Evolutionary conservation across 2,329 filamentous ascomycete genomes (phyloP).

Genomic region (Colletotrichum zoysiae): DNA sequence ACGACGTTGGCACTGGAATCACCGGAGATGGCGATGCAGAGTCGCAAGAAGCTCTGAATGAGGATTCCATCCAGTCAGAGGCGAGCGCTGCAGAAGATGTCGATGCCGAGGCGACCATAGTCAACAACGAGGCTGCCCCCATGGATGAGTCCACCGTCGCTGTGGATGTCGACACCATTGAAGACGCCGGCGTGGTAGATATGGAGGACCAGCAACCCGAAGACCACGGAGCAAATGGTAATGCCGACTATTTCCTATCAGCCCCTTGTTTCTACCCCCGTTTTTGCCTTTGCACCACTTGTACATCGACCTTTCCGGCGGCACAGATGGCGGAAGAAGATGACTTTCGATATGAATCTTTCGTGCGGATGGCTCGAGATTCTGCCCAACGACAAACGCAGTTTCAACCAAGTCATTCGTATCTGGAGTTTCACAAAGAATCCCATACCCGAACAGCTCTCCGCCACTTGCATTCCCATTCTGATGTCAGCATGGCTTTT

Average conservation of each 20-base stretch:
- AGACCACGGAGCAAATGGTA: conserved; percentile 35
- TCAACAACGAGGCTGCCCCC: conserved; percentile 21
- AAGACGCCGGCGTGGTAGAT: conserved; percentile 16
- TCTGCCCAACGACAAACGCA: conserved; percentile 4
- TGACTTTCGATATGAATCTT: conserved; percentile 18
- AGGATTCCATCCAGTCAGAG: conserved; percentile 22
- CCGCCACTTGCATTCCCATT: conserved; percentile 40
- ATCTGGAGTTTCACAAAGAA: neutral
- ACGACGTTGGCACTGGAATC: conserved; percentile 12
- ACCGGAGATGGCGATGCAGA: conserved; percentile 8
- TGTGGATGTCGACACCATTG: conserved; percentile 10
- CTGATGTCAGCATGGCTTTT: conserved; percentile 41
- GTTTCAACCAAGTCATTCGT: neutral
- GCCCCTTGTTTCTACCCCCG: conserved; percentile 30
- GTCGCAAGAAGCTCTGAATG: neutral
- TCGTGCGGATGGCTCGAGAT: conserved; percentile 21
- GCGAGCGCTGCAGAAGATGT: conserved; percentile 12
- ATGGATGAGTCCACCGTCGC: conserved; percentile 21
- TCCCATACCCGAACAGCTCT: neutral
- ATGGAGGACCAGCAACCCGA: conserved; percentile 12
- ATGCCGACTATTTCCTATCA: conserved; percentile 22
- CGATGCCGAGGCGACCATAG: conserved; percentile 30
- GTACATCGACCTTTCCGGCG: conserved; percentile 11
- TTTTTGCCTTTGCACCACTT: conserved; percentile 37
- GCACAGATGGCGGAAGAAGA: conserved; percentile 35